phyloP scores from a whole-genome alignment of 169 alveolate species.

The Plasmodium falciparum region DNA sequence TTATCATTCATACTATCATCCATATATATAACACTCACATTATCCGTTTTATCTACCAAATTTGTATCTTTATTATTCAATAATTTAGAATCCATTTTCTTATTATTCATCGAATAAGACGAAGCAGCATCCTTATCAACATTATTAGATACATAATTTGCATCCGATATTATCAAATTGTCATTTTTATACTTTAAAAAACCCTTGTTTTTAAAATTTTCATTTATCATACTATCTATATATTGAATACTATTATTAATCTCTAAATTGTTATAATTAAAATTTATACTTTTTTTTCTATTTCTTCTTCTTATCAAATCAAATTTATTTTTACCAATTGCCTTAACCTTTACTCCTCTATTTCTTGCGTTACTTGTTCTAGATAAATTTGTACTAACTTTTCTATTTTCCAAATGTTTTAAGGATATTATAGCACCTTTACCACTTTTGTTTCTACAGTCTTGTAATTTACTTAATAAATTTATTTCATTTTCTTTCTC shows the following conservation, averaged over 20 bases:
- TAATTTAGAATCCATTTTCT: slow-evolving; percentile 6
- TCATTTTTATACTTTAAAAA: slow-evolving; percentile 53
- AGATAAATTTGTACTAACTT: slow-evolving; percentile 26
- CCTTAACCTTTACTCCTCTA: slow-evolving; percentile 41
- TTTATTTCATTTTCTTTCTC: slow-evolving; percentile 70
- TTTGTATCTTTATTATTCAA: slow-evolving; percentile 3
- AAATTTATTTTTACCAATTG: slow-evolving; percentile 56
- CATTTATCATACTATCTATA: slow-evolving; percentile 75
- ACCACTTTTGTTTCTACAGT: slow-evolving; percentile 58
- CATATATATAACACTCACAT: not conserved
- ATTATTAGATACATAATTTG: not conserved
- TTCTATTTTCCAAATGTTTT: slow-evolving; percentile 61
- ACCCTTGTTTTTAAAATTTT: slow-evolving; percentile 61
- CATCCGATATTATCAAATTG: slow-evolving; percentile 49
- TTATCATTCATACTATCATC: slow-evolving; percentile 15
- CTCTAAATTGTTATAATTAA: slow-evolving; percentile 63
- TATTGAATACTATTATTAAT: slow-evolving; percentile 76
- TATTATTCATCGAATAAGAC: not conserved
- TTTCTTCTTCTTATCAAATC: slow-evolving; percentile 57
- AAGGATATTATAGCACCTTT: slow-evolving; percentile 72
- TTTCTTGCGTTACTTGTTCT: slow-evolving; percentile 42
- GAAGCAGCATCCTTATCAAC: slow-evolving; percentile 13
- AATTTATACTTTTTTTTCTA: slow-evolving; percentile 72
- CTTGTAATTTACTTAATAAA: slow-evolving; percentile 59
- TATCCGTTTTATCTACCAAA: not conserved